Conservation (phyloP, 2,329 filamentous ascomycete genomes). For the Fusarium cicatricum region DNA sequence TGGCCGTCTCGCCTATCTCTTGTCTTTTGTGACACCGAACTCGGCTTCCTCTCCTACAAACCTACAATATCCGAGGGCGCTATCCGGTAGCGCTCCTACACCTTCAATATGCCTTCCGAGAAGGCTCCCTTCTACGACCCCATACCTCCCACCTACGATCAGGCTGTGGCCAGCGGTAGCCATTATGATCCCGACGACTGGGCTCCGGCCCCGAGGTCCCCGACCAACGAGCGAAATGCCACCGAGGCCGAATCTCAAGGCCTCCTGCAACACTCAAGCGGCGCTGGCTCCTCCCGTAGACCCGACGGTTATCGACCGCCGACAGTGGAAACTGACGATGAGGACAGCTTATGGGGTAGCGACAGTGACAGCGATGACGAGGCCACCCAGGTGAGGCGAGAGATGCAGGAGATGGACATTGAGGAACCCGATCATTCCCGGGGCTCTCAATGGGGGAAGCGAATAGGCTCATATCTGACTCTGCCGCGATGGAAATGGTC, state of each 20-base stretch:
- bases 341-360: slow-evolving; percentile 64
- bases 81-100: slow-evolving; percentile 21
- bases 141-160: slow-evolving; percentile 54
- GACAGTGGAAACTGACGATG: slow-evolving; percentile 80
- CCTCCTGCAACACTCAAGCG: slow-evolving; percentile 67
- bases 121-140: slow-evolving; percentile 54
- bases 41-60: slow-evolving; percentile 9
- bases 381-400: slow-evolving; percentile 74
- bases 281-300: slow-evolving; percentile 52
- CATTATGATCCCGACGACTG: slow-evolving; percentile 45
- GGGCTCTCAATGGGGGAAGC: slow-evolving; percentile 62
- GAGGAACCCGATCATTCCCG: slow-evolving; percentile 67
- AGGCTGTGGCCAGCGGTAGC: slow-evolving; percentile 50
- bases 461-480: slow-evolving; percentile 61
- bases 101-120: slow-evolving; percentile 48
- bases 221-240: slow-evolving; percentile 65
- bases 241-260: slow-evolving; percentile 81
- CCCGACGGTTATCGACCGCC: slow-evolving; percentile 76
- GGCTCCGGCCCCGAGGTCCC: slow-evolving; percentile 43
- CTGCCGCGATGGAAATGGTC: slow-evolving; percentile 64
- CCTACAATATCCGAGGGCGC: slow-evolving; percentile 28
- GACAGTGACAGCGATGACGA: slow-evolving; percentile 59
- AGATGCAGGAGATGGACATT: slow-evolving; percentile 90
- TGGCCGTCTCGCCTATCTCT: slow-evolving; percentile 16
- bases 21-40: slow-evolving; percentile 16